A percentile compares a stretch with the other conserved stretches of the same genome.
Evolutionary conservation across 305 asterid species (phyloP).

Genomic region (Fraxinus velutina): DNA sequence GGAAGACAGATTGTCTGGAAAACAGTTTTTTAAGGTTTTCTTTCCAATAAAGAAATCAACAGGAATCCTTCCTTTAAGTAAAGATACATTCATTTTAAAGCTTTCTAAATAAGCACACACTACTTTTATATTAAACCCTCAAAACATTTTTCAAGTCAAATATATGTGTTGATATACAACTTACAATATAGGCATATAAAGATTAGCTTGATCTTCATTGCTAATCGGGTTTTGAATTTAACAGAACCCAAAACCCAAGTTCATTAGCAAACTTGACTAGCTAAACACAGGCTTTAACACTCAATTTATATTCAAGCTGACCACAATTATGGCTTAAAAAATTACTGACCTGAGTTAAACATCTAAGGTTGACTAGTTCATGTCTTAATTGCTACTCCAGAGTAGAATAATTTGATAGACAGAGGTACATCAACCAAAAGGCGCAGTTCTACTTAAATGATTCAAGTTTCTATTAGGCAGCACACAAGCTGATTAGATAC

Average conservation of each 20-base stretch:
- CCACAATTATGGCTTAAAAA: neutral
- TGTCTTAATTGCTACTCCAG: neutral
- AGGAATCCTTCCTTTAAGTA: neutral
- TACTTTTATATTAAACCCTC: neutral
- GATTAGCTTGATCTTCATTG: neutral
- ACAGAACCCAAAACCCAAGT: neutral
- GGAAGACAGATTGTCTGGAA: neutral
- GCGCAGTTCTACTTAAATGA: neutral
- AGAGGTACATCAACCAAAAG: neutral
- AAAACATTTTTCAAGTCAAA: neutral
- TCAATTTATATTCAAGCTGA: conserved; percentile 1
- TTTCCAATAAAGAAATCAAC: neutral
- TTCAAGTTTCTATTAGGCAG: conserved; percentile 5
- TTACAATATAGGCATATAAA: neutral
- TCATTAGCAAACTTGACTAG: neutral
- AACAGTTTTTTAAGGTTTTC: neutral
- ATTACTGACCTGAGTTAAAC: neutral
- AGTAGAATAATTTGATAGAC: neutral
- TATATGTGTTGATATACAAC: neutral
- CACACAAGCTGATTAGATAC: neutral
- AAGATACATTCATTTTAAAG: neutral
- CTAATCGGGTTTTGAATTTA: neutral
- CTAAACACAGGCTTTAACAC: neutral
- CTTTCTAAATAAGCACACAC: neutral
- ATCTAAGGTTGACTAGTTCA: neutral